phyloP scores from a whole-genome alignment of 169 alveolate genomes.

The Plasmodium yoelii region DNA sequence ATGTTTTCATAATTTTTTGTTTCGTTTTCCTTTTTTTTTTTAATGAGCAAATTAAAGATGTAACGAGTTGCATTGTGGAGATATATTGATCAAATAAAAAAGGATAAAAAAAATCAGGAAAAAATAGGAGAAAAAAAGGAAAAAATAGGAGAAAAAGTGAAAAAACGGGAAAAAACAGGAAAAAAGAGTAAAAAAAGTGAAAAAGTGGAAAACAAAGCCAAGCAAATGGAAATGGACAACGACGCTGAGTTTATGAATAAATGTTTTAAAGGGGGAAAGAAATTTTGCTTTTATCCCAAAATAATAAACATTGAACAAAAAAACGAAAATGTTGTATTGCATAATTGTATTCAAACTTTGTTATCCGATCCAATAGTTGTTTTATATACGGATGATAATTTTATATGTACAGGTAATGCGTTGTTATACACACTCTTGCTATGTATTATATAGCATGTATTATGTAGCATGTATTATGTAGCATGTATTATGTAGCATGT shows the following conservation, averaged over 20 bases:
- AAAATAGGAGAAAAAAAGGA: neutral
- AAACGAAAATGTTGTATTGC: constrained; percentile 28
- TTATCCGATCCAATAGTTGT: constrained; percentile 76
- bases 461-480: too few species aligned
- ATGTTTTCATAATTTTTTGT: too few species aligned
- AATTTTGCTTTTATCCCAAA: constrained; percentile 19
- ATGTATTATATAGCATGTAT: too few species aligned
- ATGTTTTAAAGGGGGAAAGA: constrained; percentile 42
- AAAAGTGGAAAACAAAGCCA: neutral
- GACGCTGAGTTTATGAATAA: constrained; percentile 47
- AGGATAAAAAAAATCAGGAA: neutral
- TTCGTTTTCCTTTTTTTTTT: too few species aligned
- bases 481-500: neutral
- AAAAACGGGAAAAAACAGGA: constrained; percentile 5
- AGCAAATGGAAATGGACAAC: constrained; percentile 23
- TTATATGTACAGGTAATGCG: constrained; percentile 62
- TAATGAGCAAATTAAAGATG: too few species aligned
- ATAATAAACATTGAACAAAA: constrained; percentile 19
- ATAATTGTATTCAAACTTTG: constrained; percentile 71
- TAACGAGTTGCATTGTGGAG: too few species aligned
- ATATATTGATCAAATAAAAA: too few species aligned
- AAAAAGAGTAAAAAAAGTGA: too few species aligned
- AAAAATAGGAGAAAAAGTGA: neutral
- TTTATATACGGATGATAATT: constrained; percentile 71
- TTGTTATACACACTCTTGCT: neutral